Conservation (phyloP, 1,139 yeast genomes). For the Suhomyces bokatorum region DNA sequence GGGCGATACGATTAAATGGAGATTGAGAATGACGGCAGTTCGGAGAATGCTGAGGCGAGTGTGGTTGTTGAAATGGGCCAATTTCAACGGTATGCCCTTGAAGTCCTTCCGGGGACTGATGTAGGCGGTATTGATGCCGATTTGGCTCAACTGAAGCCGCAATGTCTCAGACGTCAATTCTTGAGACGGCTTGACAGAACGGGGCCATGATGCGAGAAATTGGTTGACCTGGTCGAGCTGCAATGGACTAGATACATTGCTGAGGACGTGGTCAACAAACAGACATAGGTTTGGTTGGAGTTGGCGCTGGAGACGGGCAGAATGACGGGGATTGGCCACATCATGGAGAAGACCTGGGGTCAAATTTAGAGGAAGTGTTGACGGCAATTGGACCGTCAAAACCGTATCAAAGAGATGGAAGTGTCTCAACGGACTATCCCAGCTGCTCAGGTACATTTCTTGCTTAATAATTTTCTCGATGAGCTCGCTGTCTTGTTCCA, state of each 20-base stretch:
- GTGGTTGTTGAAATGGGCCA: slow-evolving; percentile 15
- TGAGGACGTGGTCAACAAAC: slow-evolving; percentile 8
- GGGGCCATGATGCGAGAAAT: slow-evolving; percentile 2
- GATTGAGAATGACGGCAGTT: slow-evolving; percentile 10
- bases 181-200: background rate
- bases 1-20: slow-evolving; percentile 2
- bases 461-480: slow-evolving; percentile 14
- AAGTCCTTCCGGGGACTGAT: slow-evolving; percentile 3
- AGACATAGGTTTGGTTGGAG: slow-evolving; percentile 1
- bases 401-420: slow-evolving; percentile 11
- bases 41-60: slow-evolving; percentile 11
- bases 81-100: slow-evolving; percentile 13
- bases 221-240: slow-evolving; percentile 7
- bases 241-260: slow-evolving; percentile 3
- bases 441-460: slow-evolving; percentile 2
- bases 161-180: background rate
- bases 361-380: slow-evolving; percentile 5
- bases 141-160: slow-evolving; percentile 1
- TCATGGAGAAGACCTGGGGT: slow-evolving; percentile 4
- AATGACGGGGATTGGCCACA: background rate
- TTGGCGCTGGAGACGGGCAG: background rate
- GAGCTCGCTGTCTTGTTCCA: slow-evolving; percentile 13
- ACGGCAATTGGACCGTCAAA: background rate
- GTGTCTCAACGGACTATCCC: slow-evolving; percentile 10
- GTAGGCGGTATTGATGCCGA: slow-evolving; percentile 6